Base-by-base conservation (phyloP, 2,329 filamentous ascomycete species). In the Fusarium sp. region DNA sequence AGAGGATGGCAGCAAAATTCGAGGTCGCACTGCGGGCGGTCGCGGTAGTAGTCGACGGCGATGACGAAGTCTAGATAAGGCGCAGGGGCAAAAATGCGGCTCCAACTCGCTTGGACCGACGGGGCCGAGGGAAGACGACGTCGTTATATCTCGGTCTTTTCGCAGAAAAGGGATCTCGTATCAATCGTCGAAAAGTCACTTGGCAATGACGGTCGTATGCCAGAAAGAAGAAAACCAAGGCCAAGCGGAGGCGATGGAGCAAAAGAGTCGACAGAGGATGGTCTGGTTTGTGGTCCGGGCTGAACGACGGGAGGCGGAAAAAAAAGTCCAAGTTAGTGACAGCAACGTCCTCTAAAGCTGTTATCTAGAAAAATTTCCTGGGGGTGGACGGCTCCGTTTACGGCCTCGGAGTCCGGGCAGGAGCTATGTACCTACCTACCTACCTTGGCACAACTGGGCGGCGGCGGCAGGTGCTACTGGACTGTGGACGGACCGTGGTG, bases 331-430 rank as follows among this genome's bases (percentile, higher is more conserved):
- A 62, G 56, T 52, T 59, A 64, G 45, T 62, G 37, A 59, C 54
- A 57, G 40, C 31, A 64, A 42, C 27, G 35, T 64, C 56, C 64
- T 54, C 61, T 72, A 47, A 64, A 74, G 66, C 68, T 72, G 72
- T 73, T 77, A 73, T 76, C 73, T 76, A 69, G 69, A 80, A 78
- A 81, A 81, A 80, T 79, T 81, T 80, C 78, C 76, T 74, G 76
- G 76, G 71, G 71, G 69, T 54, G 52, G 64, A 73, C 63, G 75
- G 78, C 80, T 82, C 81, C 81, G 81, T 82, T 82, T 77, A 81
- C 81, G 80, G 79, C 79, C 79, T 82, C 81, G 81, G 74, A 81
- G 79, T 79, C 81, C 73, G 78, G 80, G 67, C 73, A 72, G 56
- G 57, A 69, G 68, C 68, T 66, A 69, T 29, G 22, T 31, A 40